These are phyloP conservation scores for Syncephalastrum contaminatum DNA, from an alignment of 371 early-diverging fungal species.

Conservation along the genomic window DNA sequence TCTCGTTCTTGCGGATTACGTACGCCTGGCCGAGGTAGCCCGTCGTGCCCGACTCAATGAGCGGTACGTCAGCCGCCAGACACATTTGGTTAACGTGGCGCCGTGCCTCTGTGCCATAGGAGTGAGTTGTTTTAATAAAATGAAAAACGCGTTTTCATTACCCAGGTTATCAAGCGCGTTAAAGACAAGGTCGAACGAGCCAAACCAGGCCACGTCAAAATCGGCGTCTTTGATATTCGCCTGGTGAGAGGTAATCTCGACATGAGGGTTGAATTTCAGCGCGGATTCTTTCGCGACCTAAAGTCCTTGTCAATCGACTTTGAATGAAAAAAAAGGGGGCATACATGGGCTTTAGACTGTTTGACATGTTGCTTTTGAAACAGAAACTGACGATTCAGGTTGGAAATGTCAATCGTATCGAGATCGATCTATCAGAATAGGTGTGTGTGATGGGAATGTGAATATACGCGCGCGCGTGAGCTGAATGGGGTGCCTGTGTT, in stretches of 20 bases:
- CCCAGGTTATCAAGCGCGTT: conserved; percentile 99
- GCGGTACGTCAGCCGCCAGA: conserved; percentile 80
- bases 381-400: conserved; percentile 98
- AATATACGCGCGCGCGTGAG: neutral
- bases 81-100: conserved; percentile 97
- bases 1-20: conserved; percentile 66
- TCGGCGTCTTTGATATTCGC: conserved; percentile 83
- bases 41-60: conserved; percentile 97
- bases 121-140: neutral
- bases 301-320: neutral
- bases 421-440: conserved; percentile 75
- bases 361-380: conserved; percentile 94
- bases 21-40: conserved; percentile 97
- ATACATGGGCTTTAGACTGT: conserved; percentile 87
- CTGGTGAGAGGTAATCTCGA: conserved; percentile 75
- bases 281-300: conserved; percentile 82
- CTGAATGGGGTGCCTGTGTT: conserved; percentile 5
- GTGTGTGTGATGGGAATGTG: neutral
- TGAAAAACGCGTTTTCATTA: conserved; percentile 25
- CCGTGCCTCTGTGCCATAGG: conserved; percentile 69
- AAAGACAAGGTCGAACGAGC: conserved; percentile 90
- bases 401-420: conserved; percentile 98
- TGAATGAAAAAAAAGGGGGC: neutral
- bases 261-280: conserved; percentile 78
- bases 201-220: conserved; percentile 90